Percentiles rank a stretch among this genome's conserved stretches.
These are phyloP conservation scores for Globisporangium spinosum DNA, from an alignment of 352 stramenopile species.

Conservation along the genomic window DNA sequence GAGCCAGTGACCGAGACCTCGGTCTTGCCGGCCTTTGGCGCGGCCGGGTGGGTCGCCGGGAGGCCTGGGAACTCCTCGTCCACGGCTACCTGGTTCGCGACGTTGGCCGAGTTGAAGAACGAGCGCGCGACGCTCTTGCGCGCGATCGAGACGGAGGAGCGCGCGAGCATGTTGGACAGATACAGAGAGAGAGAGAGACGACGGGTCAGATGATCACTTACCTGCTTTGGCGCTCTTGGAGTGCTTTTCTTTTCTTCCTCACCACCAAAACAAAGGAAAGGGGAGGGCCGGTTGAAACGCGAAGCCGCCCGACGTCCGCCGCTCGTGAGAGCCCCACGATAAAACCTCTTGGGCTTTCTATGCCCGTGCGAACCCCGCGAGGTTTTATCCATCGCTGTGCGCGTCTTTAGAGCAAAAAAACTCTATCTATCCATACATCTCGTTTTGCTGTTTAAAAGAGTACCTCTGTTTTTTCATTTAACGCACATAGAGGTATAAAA, in stretches of 20 bases:
- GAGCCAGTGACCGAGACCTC: conserved; percentile 37
- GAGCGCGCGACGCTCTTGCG: conserved; percentile 34
- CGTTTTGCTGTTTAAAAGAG: no score
- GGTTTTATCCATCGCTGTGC: not conserved
- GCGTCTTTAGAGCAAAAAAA: no score
- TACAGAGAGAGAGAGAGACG: not conserved
- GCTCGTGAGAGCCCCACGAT: not conserved
- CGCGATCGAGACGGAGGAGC: conserved; percentile 32
- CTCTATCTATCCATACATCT: no score
- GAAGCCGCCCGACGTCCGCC: not conserved
- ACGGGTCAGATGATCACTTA: not conserved
- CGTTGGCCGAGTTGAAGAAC: conserved; percentile 61
- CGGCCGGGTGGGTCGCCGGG: conserved; percentile 33
- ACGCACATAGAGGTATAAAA: no score
- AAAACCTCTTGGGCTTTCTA: not conserved
- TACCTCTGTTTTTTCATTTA: no score
- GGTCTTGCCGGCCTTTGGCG: conserved; percentile 31
- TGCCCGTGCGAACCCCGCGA: not conserved
- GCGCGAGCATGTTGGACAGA: conserved; percentile 26
- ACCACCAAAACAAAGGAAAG: conserved; percentile 31
- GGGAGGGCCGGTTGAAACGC: not conserved
- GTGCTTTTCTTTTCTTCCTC: conserved; percentile 26
- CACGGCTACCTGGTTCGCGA: conserved; percentile 51
- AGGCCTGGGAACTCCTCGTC: conserved; percentile 61
- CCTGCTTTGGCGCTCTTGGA: conserved; percentile 8